phyloP scores from a whole-genome alignment of 129 eudicot genomes.

The Artemisia annua region DNA sequence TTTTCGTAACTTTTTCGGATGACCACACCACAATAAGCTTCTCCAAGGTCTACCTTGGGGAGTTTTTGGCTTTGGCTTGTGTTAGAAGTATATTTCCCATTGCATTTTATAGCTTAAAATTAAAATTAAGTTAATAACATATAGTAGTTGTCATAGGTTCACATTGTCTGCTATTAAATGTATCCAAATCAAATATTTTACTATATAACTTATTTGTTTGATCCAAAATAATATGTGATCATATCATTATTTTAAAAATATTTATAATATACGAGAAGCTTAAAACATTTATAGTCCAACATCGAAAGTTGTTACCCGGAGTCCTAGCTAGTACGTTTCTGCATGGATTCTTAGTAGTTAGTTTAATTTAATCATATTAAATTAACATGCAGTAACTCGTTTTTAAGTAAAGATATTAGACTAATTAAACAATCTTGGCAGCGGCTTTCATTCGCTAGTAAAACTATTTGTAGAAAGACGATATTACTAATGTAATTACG shows the following conservation, averaged over 20 bases:
- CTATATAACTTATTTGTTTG: neutral
- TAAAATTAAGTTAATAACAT: constrained; percentile 1
- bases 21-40: constrained; percentile 9
- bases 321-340: too few relatives aligned
- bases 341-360: too few relatives aligned
- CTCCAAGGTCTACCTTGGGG: constrained; percentile 9
- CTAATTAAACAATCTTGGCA: too few relatives aligned
- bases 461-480: too few relatives aligned
- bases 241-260: neutral
- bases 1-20: neutral
- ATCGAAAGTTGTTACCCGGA: neutral
- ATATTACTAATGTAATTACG: too few relatives aligned
- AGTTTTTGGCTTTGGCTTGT: constrained; percentile 15
- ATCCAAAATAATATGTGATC: neutral
- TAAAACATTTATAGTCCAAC: neutral
- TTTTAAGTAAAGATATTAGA: too few relatives aligned
- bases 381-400: too few relatives aligned
- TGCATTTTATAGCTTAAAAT: constrained; percentile 30
- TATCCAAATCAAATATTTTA: neutral
- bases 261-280: neutral
- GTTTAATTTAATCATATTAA: too few relatives aligned
- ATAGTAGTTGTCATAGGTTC: constrained; percentile 27
- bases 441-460: too few relatives aligned
- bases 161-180: constrained; percentile 4
- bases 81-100: neutral